These are phyloP conservation scores for Acer yangbiense DNA, from an alignment of 345 rosid genomes.

Conservation along the genomic window DNA sequence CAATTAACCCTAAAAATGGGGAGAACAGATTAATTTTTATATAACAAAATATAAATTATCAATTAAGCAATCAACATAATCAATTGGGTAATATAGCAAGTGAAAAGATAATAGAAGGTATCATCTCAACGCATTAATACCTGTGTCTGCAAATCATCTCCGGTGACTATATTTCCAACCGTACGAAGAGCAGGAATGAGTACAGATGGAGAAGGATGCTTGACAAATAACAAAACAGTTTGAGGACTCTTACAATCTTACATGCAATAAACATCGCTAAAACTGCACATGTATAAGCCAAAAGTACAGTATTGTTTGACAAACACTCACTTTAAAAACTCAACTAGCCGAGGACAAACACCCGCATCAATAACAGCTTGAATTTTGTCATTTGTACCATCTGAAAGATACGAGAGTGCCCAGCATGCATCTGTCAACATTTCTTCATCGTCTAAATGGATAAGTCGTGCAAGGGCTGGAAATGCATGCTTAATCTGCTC, in stretches of 20 bases:
- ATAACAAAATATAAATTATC: neutral
- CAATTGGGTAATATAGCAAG: neutral
- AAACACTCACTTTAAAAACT: conserved; percentile 64
- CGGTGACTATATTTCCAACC: conserved; percentile 86
- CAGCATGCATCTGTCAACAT: conserved; percentile 85
- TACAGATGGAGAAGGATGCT: conserved; percentile 75
- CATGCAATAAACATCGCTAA: neutral
- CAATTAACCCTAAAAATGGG: too few species aligned
- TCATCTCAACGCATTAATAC: conserved; percentile 26
- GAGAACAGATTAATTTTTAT: neutral
- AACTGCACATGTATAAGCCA: neutral
- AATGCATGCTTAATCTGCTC: conserved; percentile 71
- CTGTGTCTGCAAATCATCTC: conserved; percentile 81
- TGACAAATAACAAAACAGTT: conserved; percentile 20
- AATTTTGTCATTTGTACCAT: conserved; percentile 76
- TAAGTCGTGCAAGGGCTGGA: conserved; percentile 67
- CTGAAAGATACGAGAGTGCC: conserved; percentile 84
- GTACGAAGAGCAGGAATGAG: conserved; percentile 87
- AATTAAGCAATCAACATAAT: neutral
- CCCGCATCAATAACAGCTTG: conserved; percentile 73
- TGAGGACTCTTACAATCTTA: neutral
- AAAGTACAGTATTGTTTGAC: neutral
- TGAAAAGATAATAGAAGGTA: neutral
- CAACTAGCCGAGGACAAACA: conserved; percentile 69
- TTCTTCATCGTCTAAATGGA: conserved; percentile 73